Conservation (phyloP, 495 filamentous ascomycete species). For the Baudoinia panamericana region DNA sequence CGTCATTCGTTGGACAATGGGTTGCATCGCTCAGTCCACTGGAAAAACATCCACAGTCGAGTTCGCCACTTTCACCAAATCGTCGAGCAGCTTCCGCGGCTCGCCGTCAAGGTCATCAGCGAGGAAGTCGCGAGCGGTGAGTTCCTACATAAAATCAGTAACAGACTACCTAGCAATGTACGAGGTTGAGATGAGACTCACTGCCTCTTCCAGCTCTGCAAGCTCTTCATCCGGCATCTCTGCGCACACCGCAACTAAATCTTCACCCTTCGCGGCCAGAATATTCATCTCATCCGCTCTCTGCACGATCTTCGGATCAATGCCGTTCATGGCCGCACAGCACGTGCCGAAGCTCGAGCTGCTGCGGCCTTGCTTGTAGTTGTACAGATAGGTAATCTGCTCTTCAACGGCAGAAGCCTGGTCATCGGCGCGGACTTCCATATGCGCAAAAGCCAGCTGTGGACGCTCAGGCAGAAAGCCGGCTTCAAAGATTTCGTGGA, state of each 20-base stretch:
- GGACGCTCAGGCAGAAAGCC: constrained; percentile 48
- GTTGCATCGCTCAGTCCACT: too few species aligned
- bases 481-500: constrained; percentile 83
- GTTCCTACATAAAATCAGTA: constrained; percentile 13
- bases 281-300: constrained; percentile 65
- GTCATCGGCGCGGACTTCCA: constrained; percentile 68
- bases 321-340: constrained; percentile 74
- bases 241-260: constrained; percentile 58
- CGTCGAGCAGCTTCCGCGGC: constrained; percentile 20
- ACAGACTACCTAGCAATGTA: neutral
- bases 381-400: constrained; percentile 82
- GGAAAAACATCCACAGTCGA: constrained; percentile 5
- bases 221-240: constrained; percentile 46
- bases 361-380: constrained; percentile 53
- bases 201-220: constrained; percentile 50
- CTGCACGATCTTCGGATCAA: constrained; percentile 55
- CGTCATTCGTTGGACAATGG: too few species aligned
- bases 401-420: constrained; percentile 46
- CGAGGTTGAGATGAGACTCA: constrained; percentile 18
- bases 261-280: constrained; percentile 58
- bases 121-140: constrained; percentile 21
- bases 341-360: constrained; percentile 71
- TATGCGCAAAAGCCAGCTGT: constrained; percentile 59
- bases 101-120: constrained; percentile 15
- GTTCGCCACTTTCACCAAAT: constrained; percentile 14